phyloP scores from a whole-genome alignment of 768 basidiomycete genomes.

The Wakefieldia striispora region DNA sequence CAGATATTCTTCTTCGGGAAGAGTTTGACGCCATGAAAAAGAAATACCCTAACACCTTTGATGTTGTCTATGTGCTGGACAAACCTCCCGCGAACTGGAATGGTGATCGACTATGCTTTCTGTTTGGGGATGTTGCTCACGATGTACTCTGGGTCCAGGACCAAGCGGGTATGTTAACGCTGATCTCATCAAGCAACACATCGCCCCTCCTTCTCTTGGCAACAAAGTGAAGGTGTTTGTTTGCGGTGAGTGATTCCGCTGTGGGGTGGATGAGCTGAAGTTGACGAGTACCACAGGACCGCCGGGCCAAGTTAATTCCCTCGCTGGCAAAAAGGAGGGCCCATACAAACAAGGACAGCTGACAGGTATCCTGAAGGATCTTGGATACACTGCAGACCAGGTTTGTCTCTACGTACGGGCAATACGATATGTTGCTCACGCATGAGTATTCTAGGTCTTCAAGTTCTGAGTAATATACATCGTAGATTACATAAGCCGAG shows the following conservation, averaged over 20 bases:
- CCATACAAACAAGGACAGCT: conserved; percentile 77
- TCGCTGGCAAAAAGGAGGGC: conserved; percentile 88
- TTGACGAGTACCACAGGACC: conserved; percentile 46
- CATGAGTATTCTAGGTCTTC: conserved; percentile 32
- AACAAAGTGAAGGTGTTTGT: conserved; percentile 88
- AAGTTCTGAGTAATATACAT: conserved; percentile 34
- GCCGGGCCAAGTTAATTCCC: conserved; percentile 82
- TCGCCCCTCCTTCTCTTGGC: conserved; percentile 58
- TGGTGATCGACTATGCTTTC: conserved; percentile 42
- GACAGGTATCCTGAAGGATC: conserved; percentile 80
- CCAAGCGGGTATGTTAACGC: conserved; percentile 71
- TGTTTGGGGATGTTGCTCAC: conserved; percentile 4
- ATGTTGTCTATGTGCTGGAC: conserved; percentile 86
- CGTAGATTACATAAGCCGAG: conserved; percentile 30
- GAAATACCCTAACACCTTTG: conserved; percentile 67
- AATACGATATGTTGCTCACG: background rate
- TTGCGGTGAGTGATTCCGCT: conserved; percentile 60
- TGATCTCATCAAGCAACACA: conserved; percentile 71
- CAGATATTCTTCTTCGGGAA: conserved; percentile 85
- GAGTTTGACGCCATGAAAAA: conserved; percentile 70
- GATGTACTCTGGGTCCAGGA: conserved; percentile 36
- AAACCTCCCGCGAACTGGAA: conserved; percentile 57
- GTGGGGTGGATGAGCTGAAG: background rate
- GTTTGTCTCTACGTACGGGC: conserved; percentile 37
- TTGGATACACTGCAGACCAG: conserved; percentile 83